Evolutionary conservation across 768 basidiomycete species (phyloP).

Genomic region (Boletus sp.): DNA sequence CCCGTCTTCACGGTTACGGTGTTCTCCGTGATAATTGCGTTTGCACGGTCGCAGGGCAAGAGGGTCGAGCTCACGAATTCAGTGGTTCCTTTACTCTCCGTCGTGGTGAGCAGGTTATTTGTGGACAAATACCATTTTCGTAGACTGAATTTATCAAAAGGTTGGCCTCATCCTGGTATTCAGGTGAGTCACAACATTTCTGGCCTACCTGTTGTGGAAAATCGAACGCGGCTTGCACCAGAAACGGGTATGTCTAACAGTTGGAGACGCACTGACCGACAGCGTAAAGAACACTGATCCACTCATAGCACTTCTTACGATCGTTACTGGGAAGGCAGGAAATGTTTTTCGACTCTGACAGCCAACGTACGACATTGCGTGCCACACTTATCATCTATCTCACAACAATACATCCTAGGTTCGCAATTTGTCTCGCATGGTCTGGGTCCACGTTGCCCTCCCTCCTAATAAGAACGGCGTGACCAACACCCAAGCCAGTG

Average conservation of each 20-base stretch:
- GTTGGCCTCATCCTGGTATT: constrained; percentile 89
- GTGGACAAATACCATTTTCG: background rate
- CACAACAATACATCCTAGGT: constrained; percentile 32
- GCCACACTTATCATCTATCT: background rate
- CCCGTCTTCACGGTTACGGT: constrained; percentile 83
- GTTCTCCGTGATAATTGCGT: constrained; percentile 62
- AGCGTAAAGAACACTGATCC: background rate
- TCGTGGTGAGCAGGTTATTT: constrained; percentile 62
- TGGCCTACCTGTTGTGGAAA: background rate
- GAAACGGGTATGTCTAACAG: constrained; percentile 57
- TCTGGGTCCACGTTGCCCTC: constrained; percentile 77
- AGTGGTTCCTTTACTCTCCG: constrained; percentile 82
- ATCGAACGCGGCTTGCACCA: constrained; percentile 22
- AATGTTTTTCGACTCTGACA: constrained; percentile 69
- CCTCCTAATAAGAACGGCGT: constrained; percentile 52
- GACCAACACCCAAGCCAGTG: constrained; percentile 49
- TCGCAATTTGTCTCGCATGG: constrained; percentile 70
- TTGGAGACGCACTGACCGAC: background rate
- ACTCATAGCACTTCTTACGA: constrained; percentile 72
- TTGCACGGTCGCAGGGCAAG: constrained; percentile 55
- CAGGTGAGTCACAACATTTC: constrained; percentile 44
- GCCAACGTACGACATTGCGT: constrained; percentile 46
- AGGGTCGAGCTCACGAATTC: constrained; percentile 70
- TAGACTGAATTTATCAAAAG: constrained; percentile 33
- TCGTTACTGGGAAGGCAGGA: constrained; percentile 86